Conservation (phyloP, 257 asterid species). For the Prunella vulgaris region DNA sequence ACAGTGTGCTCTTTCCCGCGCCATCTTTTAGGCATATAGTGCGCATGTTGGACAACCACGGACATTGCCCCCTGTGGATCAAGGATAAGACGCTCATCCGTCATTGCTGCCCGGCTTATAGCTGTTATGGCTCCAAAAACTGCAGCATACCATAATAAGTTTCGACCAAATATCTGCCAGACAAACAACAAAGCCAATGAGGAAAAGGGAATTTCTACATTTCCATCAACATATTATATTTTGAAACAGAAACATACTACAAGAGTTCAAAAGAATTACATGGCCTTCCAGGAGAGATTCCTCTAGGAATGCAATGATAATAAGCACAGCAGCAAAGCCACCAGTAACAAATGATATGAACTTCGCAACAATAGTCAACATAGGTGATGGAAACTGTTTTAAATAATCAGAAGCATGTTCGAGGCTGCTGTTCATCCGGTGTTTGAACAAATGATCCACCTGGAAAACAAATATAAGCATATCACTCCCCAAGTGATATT, state of each 20-base stretch:
- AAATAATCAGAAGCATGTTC: constrained; percentile 79
- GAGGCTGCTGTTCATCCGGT: constrained; percentile 77
- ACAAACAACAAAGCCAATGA: constrained; percentile 18
- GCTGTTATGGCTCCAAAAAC: constrained; percentile 98
- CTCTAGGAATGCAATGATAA: constrained; percentile 87
- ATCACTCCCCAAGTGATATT: neutral
- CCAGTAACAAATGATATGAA: constrained; percentile 97
- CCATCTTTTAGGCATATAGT: constrained; percentile 96
- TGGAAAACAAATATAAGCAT: constrained; percentile 22
- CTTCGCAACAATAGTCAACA: constrained; percentile 74
- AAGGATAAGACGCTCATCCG: constrained; percentile 76
- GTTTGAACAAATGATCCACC: constrained; percentile 98
- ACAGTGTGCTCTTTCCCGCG: constrained; percentile 87
- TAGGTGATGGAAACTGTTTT: constrained; percentile 92
- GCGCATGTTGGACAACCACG: constrained; percentile 79
- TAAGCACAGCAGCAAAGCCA: constrained; percentile 97
- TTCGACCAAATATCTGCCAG: constrained; percentile 90
- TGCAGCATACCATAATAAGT: constrained; percentile 95
- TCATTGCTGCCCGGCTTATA: constrained; percentile 79
- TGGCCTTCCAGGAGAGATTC: constrained; percentile 99
- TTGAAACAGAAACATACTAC: neutral
- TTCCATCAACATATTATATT: neutral
- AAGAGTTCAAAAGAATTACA: constrained; percentile 38
- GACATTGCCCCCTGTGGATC: constrained; percentile 88
- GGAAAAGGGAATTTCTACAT: neutral